Evolutionary conservation across 2,329 filamentous ascomycete genomes (phyloP).

Genomic region (Aureobasidium leucospermi): DNA sequence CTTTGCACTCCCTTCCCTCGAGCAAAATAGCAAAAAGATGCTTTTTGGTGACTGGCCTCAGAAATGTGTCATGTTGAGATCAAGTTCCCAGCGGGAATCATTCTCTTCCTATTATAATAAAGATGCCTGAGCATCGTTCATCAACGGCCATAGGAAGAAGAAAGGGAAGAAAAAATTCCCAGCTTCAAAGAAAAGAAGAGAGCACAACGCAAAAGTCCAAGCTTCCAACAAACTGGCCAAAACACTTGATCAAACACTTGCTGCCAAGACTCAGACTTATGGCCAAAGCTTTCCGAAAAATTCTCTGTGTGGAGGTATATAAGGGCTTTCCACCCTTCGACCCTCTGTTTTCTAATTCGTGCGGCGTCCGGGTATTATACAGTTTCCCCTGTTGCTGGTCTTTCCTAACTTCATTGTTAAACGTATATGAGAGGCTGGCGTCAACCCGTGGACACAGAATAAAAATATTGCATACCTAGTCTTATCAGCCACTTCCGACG

Average conservation of each 20-base stretch:
- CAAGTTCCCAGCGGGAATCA: conserved; percentile 16
- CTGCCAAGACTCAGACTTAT: neutral
- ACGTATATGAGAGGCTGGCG: conserved; percentile 21
- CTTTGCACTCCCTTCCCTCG: neutral
- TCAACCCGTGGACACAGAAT: conserved; percentile 28
- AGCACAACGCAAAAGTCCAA: neutral
- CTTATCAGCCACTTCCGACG: conserved; percentile 27
- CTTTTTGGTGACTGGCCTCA: conserved; percentile 14
- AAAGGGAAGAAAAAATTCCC: neutral
- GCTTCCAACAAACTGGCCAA: neutral
- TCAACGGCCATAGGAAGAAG: conserved; percentile 15
- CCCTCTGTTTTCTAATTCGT: conserved; percentile 22
- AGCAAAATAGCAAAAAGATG: neutral
- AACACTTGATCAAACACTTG: neutral
- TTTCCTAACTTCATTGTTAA: conserved; percentile 22
- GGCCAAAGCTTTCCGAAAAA: neutral
- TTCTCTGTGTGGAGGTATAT: neutral
- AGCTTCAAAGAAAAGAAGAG: neutral
- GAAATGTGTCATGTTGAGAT: conserved; percentile 17
- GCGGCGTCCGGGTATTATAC: conserved; percentile 26
- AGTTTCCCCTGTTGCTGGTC: conserved; percentile 29
- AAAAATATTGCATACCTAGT: conserved; percentile 29
- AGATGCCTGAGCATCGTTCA: conserved; percentile 16
- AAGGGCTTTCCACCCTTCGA: conserved; percentile 7
- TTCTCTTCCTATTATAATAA: conserved; percentile 18